Percentiles rank a stretch among this genome's conserved stretches.
Evolutionary conservation across 2,329 filamentous ascomycete genomes (phyloP).

Genomic region (Trichophyton rubrum): DNA sequence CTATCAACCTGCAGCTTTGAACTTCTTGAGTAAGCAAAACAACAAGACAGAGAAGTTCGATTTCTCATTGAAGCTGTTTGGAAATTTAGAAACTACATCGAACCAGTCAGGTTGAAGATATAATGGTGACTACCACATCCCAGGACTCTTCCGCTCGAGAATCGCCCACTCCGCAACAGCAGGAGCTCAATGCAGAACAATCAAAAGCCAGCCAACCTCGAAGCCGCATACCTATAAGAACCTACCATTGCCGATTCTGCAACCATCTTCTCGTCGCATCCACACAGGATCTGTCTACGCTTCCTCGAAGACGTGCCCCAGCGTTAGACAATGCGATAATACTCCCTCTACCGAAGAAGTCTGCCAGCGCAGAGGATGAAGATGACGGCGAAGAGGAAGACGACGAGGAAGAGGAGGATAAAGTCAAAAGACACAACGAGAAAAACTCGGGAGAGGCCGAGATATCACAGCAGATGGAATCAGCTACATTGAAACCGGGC

Average conservation of each 20-base stretch:
- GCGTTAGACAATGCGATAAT: slow-evolving; percentile 45
- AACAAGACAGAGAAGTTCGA: too few relatives aligned
- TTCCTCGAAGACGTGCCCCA: slow-evolving; percentile 42
- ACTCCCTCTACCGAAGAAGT: slow-evolving; percentile 36
- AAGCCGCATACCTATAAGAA: slow-evolving; percentile 29
- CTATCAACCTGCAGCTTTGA: too few relatives aligned
- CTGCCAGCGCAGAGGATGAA: slow-evolving; percentile 11
- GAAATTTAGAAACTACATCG: background rate
- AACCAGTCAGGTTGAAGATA: background rate
- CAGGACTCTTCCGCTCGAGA: background rate
- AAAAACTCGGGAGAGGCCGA: background rate
- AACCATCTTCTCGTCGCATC: slow-evolving; percentile 51
- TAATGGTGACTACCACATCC: background rate
- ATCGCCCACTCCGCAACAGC: background rate
- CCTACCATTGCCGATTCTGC: slow-evolving; percentile 52
- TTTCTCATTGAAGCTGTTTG: too few relatives aligned
- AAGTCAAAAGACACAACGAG: slow-evolving; percentile 8
- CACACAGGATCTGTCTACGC: slow-evolving; percentile 38
- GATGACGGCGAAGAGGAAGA: slow-evolving; percentile 12
- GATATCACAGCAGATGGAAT: background rate
- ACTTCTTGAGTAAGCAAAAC: too few relatives aligned
- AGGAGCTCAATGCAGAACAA: background rate
- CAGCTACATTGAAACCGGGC: slow-evolving; percentile 13
- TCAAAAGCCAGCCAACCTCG: background rate
- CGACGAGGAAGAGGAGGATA: slow-evolving; percentile 13